Evolutionary conservation across 371 early-diverging fungal genomes (phyloP), one percentile per base, ranked within the genome.

Genomic region (Mucor mucedo): DNA sequence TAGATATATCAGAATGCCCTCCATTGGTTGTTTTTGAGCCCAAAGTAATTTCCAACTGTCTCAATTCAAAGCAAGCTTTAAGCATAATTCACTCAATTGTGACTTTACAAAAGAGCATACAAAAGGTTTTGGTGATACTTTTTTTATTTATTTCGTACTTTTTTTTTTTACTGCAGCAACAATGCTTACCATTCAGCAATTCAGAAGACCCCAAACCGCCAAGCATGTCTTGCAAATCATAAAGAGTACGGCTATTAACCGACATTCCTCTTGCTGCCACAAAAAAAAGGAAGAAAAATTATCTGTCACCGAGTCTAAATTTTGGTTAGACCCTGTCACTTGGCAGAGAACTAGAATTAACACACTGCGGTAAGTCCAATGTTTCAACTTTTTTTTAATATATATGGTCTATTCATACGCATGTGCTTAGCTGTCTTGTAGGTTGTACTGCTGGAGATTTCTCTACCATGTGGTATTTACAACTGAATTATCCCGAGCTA

Each of bases 381-480:
- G n/a, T n/a, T 14, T n/a, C 44, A 1, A 1, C 21, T 21, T 21
- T 21, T 21, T 21, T 21, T 21, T 21, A 21, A 21, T 21, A 21
- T 21, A 21, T 21, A 21, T 21, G 21, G 21, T 21, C 21, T 21
- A 21, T 21, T 21, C 21, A 21, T 21, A 21, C 21, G 21, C 21
- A 21, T 21, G 21, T 21, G 21, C 21, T 21, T 35, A 78, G 84
- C 44, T 84, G 84, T 52, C 62, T 84, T 28, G 58, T 84, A 35
- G 84, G 84, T 1, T 84, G 84, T 56, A 82, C 84, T 2, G 62
- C 72, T 16, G 84, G 84, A 5, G 84, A 84, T 56, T 78, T 84
- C 55, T 60, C 78, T 6, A 76, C 78, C 53, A 79, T 84, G 65
- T 82, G 82, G 71, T 84, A 84, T 53, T 58, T 84, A 28, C 82